Percentiles rank a stretch among this genome's conserved stretches.
These are phyloP conservation scores for Rhododendron ovatum DNA, from an alignment of 148 eudicot species.

Conservation along the genomic window DNA sequence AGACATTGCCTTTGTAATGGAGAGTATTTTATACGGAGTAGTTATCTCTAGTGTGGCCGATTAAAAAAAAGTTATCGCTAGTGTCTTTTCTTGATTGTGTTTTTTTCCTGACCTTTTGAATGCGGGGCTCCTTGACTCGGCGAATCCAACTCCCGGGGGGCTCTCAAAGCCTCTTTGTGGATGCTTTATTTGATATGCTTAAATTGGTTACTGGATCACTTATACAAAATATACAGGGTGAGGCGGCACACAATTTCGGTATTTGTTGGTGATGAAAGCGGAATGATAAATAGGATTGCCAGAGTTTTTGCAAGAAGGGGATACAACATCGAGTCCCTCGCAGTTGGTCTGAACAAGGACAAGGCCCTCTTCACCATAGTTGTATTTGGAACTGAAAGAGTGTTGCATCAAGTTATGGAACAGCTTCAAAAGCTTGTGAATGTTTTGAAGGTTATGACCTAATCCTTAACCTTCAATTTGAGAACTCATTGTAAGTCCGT, in stretches of 20 bases:
- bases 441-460: slow-evolving; percentile 54
- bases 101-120: not conserved
- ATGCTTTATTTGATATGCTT: slow-evolving; percentile 10
- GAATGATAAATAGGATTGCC: slow-evolving; percentile 88
- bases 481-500: not conserved
- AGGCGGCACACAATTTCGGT: slow-evolving; percentile 83
- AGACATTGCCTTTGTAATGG: not conserved
- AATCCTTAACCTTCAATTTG: not conserved
- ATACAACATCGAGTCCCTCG: slow-evolving; percentile 94
- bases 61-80: not conserved
- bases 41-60: no score
- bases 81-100: not conserved
- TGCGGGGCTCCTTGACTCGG: not conserved
- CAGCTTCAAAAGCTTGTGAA: slow-evolving; percentile 93
- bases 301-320: slow-evolving; percentile 94
- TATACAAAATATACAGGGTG: slow-evolving; percentile 35
- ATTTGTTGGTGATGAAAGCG: slow-evolving; percentile 95
- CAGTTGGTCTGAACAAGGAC: slow-evolving; percentile 90
- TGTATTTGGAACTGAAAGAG: slow-evolving; percentile 81
- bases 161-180: not conserved
- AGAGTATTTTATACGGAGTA: not conserved
- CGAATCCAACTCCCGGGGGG: not conserved
- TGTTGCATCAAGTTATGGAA: slow-evolving; percentile 78
- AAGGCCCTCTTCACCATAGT: slow-evolving; percentile 90
- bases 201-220: not conserved